These are phyloP conservation scores for Aspergillus avenaceus DNA, from an alignment of 495 filamentous ascomycete species.

Conservation along the genomic window DNA sequence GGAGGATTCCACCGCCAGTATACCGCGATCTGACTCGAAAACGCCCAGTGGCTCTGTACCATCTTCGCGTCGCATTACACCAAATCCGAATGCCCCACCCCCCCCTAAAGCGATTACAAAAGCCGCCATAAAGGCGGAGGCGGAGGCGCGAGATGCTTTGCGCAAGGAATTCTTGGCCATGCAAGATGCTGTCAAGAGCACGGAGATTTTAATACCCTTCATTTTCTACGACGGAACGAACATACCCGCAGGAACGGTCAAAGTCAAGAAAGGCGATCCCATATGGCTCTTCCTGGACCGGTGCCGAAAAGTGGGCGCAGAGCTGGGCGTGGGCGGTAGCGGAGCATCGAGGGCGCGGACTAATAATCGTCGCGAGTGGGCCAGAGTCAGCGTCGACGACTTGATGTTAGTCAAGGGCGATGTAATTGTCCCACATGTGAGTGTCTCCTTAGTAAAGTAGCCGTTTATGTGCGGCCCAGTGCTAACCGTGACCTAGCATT, in stretches of 20 bases:
- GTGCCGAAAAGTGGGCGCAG: slow-evolving; percentile 82
- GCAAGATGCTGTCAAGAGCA: slow-evolving; percentile 83
- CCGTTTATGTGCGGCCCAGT: neutral
- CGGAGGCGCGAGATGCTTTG: slow-evolving; percentile 73
- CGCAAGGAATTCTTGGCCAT: slow-evolving; percentile 79
- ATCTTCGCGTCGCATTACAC: slow-evolving; percentile 49
- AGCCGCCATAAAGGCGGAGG: slow-evolving; percentile 74
- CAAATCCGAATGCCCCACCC: slow-evolving; percentile 62
- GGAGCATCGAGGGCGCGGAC: slow-evolving; percentile 51
- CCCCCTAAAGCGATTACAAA: slow-evolving; percentile 84
- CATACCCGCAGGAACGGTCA: slow-evolving; percentile 75
- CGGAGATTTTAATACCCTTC: slow-evolving; percentile 89
- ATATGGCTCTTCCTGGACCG: slow-evolving; percentile 90
- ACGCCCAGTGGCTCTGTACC: slow-evolving; percentile 34
- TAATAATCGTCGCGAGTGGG: slow-evolving; percentile 78
- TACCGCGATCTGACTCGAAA: slow-evolving; percentile 34
- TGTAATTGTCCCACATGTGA: slow-evolving; percentile 90
- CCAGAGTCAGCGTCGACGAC: slow-evolving; percentile 91
- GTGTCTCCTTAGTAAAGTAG: slow-evolving; percentile 33
- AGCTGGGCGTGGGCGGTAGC: slow-evolving; percentile 64
- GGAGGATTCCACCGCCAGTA: slow-evolving; percentile 30
- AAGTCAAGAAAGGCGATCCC: slow-evolving; percentile 87
- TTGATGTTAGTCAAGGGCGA: slow-evolving; percentile 89
- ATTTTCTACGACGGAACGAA: slow-evolving; percentile 98
- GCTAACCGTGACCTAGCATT: slow-evolving; percentile 61